phyloP scores from a whole-genome alignment of 1,139 yeast genomes.

The Magnusiomyces clavatus region DNA sequence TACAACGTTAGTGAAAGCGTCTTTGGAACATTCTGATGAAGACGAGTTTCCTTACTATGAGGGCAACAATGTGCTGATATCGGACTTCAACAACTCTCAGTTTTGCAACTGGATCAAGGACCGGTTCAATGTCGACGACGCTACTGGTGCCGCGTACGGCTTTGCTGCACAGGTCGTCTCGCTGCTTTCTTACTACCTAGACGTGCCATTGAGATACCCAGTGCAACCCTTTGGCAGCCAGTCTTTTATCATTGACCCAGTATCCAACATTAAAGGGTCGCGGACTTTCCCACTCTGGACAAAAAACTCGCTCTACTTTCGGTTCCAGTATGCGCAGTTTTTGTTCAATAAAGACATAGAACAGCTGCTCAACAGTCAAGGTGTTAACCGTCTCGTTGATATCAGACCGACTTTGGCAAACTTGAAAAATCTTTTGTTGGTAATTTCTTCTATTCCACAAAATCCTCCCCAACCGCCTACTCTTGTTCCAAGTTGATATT shows the following conservation, averaged over 20 bases:
- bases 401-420: constrained; percentile 35
- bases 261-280: constrained; percentile 40
- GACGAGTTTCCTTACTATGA: too few species aligned
- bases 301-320: constrained; percentile 39
- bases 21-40: background rate
- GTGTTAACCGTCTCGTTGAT: constrained; percentile 30
- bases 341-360: constrained; percentile 44
- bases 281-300: constrained; percentile 43
- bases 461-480: too few species aligned
- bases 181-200: constrained; percentile 38
- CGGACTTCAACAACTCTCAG: constrained; percentile 1
- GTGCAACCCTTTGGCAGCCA: constrained; percentile 44
- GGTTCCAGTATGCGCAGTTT: constrained; percentile 47
- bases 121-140: constrained; percentile 28
- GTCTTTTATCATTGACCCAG: constrained; percentile 44
- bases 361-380: constrained; percentile 38
- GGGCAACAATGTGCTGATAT: background rate
- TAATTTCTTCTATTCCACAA: constrained; percentile 10
- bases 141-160: constrained; percentile 45
- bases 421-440: constrained; percentile 33
- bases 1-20: too few species aligned
- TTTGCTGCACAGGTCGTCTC: constrained; percentile 40
- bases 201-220: constrained; percentile 45
- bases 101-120: constrained; percentile 14
- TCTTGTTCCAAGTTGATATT: too few species aligned